Base-by-base conservation (phyloP, 805 yeast genomes). In the Cyberlindnera mycetangii region DNA sequence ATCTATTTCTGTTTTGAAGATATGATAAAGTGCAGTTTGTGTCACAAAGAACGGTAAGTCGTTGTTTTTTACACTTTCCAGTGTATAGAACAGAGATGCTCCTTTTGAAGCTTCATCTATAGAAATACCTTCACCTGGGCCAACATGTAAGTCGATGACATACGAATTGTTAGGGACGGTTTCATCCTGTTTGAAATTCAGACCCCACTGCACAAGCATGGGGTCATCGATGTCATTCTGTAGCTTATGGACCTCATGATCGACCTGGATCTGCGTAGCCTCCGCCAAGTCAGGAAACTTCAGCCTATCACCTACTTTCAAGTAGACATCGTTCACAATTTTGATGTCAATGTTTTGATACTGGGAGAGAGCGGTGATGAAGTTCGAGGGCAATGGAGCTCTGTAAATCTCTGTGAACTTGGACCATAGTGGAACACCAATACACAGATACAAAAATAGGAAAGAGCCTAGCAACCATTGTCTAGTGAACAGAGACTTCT, bases 221-320 rank as follows among this genome's bases (percentile, higher is more conserved):
- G 62, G 61, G 12, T 54, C 51, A 27, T 53, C 47, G 12, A 61
- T 52, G 18, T 49, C 38, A 7, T 39, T 31, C 17, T 42, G 49
- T 25, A 48, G 17, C n/a, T 39, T 37, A n/a, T 61, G 55, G 33
- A 80, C 46, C 36, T 74, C 63, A 14, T 67, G 64, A 47, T 74
- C 68, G 2, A 77, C 55, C 52, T 78, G 77, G 11, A 69, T 54
- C 47, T 75, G 74, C 2, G 75, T 58, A 1, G 85, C 89, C 34
- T 70, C 70, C 2, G 73, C 75, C 16, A 89, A 56, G 59, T 89
- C 96, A 0, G 92, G 90, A 52, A 82, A 81, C 15, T 65, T 61
- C 50, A 79, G 71, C 1, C 75, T 76, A 10, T 71, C 70, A 1
- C 59, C 58, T 3, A 62, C 53, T n/a, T 63, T 61, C 18, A 71